phyloP scores from a whole-genome alignment of 805 yeast genomes.

The Wickerhamiella occidentalis region DNA sequence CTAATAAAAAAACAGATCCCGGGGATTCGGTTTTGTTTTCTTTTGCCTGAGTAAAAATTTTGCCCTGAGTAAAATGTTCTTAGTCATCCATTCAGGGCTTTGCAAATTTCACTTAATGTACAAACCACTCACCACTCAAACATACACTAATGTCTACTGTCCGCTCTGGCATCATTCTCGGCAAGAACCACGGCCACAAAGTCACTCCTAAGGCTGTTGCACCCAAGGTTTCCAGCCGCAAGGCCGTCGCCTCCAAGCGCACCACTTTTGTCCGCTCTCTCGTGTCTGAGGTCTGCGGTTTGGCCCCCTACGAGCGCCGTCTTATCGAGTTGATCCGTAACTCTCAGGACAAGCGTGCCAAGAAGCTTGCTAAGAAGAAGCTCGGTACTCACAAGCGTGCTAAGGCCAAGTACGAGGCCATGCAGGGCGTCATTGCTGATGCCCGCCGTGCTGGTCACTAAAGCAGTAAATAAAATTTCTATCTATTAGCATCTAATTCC shows the following conservation, averaged over 20 bases:
- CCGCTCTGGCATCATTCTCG: slow-evolving; percentile 79
- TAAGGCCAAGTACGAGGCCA: slow-evolving; percentile 98
- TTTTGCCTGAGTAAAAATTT: not conserved
- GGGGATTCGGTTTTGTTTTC: not conserved
- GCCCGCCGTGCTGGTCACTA: slow-evolving; percentile 46
- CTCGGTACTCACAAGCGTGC: slow-evolving; percentile 99
- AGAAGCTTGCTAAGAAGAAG: slow-evolving; percentile 98
- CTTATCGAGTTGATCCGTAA: slow-evolving; percentile 98
- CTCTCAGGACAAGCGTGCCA: slow-evolving; percentile 99
- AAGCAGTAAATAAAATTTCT: slow-evolving; percentile 10
- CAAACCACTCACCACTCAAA: slow-evolving; percentile 5
- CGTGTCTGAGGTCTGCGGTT: slow-evolving; percentile 94
- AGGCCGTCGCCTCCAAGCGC: slow-evolving; percentile 94
- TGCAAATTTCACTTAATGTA: not conserved
- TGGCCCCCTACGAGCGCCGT: slow-evolving; percentile 99
- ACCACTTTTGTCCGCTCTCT: slow-evolving; percentile 88
- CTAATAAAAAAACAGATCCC: too few relatives aligned
- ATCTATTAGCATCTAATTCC: slow-evolving; percentile 6
- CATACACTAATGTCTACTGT: slow-evolving; percentile 34
- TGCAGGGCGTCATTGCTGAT: slow-evolving; percentile 91
- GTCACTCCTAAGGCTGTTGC: slow-evolving; percentile 74
- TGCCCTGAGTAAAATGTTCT: not conserved
- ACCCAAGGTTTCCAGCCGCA: slow-evolving; percentile 87
- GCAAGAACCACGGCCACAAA: slow-evolving; percentile 99
- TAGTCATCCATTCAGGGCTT: not conserved